These are phyloP conservation scores for Gnomoniopsis sp. DNA, from an alignment of 2,329 filamentous ascomycete species.

Conservation along the genomic window DNA sequence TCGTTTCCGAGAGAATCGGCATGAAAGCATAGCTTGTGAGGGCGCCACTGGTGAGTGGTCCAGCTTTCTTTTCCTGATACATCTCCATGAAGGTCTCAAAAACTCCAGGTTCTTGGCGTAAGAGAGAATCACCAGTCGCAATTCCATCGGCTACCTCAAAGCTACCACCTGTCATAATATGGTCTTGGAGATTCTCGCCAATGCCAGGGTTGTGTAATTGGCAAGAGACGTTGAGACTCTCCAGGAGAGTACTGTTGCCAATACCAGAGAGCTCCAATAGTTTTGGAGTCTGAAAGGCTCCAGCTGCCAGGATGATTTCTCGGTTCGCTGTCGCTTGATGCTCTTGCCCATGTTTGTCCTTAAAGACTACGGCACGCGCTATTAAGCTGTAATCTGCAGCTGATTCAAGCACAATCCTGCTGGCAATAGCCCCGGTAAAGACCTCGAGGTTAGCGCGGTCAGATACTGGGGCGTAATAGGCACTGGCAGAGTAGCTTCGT, in stretches of 20 bases:
- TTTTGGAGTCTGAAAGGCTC: constrained; percentile 31
- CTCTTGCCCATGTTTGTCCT: background rate
- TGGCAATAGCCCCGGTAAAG: background rate
- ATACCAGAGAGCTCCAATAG: constrained; percentile 30
- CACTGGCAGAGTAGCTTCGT: constrained; percentile 1
- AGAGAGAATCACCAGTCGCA: constrained; percentile 31
- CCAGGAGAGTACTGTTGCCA: constrained; percentile 36
- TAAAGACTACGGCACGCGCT: background rate
- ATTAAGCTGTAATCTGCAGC: background rate
- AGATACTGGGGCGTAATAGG: background rate
- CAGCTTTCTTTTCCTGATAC: constrained; percentile 30
- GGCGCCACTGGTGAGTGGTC: constrained; percentile 31
- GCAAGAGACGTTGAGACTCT: constrained; percentile 31
- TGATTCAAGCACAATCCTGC: background rate
- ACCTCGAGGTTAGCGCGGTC: background rate
- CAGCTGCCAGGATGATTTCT: constrained; percentile 38
- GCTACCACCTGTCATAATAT: constrained; percentile 29
- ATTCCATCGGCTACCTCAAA: constrained; percentile 37
- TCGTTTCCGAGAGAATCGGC: background rate
- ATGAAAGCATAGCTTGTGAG: constrained; percentile 17
- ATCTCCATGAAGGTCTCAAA: constrained; percentile 27
- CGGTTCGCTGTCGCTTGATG: constrained; percentile 2
- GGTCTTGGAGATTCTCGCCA: constrained; percentile 42
- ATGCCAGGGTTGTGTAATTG: constrained; percentile 38
- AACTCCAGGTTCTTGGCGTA: constrained; percentile 25